phyloP scores from a whole-genome alignment of 2,329 filamentous ascomycete species.

The Cryphonectria parasitica region DNA sequence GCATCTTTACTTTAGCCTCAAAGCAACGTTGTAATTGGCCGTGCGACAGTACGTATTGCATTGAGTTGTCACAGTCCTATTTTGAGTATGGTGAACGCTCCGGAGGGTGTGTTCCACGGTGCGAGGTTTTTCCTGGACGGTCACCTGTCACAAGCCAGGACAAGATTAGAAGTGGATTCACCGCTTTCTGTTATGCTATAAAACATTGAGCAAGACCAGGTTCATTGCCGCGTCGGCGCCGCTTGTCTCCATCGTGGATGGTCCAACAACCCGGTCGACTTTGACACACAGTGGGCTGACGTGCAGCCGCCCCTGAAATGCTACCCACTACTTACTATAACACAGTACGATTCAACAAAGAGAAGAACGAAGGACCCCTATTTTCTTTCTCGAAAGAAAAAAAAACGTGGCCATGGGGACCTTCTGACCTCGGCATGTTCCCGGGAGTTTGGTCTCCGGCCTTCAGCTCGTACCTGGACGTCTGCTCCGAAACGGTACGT shows the following conservation, averaged over 20 bases:
- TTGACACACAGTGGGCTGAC: conserved; percentile 13
- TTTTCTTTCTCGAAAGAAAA: neutral
- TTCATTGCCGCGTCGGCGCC: neutral
- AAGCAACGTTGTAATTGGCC: neutral
- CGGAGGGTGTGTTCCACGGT: neutral
- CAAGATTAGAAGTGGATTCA: conserved; percentile 2
- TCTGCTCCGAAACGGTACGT: conserved; percentile 25
- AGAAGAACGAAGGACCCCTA: conserved; percentile 21
- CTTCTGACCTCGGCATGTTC: conserved; percentile 19
- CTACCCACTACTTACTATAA: neutral
- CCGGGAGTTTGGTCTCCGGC: conserved; percentile 18
- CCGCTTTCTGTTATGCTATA: neutral
- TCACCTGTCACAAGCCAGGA: conserved; percentile 14
- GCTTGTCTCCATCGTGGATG: neutral
- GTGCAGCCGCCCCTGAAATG: neutral
- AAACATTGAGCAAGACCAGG: neutral
- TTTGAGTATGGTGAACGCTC: neutral
- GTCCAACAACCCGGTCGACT: neutral
- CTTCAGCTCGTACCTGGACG: conserved; percentile 16
- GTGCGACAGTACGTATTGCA: neutral
- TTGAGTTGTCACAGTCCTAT: neutral
- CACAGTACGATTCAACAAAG: neutral
- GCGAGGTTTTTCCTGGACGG: neutral
- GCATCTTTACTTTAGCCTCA: neutral
- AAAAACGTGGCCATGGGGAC: conserved; percentile 25